Evolutionary conservation across 768 basidiomycete species (phyloP).

Genomic region (Lyophyllum shimeji): DNA sequence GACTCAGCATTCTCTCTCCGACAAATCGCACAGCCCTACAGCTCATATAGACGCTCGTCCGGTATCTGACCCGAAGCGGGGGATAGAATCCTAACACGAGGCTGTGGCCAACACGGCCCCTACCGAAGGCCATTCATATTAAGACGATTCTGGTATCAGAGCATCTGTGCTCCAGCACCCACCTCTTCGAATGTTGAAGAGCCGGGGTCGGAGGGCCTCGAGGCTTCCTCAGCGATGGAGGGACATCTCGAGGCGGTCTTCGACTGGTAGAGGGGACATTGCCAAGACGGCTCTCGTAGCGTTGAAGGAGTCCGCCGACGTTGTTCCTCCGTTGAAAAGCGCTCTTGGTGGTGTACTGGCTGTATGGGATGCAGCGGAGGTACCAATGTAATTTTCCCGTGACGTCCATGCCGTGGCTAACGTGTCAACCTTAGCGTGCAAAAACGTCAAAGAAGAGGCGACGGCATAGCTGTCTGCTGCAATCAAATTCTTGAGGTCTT

Average conservation of each 20-base stretch:
- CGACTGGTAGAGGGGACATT: background rate
- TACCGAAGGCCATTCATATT: too few relatives aligned
- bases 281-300: background rate
- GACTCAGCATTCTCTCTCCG: too few relatives aligned
- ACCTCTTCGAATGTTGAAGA: too few relatives aligned
- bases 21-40: too few relatives aligned
- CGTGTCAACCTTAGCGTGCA: background rate
- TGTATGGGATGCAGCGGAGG: slow-evolving; percentile 4
- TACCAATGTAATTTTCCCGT: background rate
- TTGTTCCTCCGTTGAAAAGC: background rate
- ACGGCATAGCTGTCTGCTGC: background rate
- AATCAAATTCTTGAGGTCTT: background rate
- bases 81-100: too few relatives aligned
- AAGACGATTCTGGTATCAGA: too few relatives aligned
- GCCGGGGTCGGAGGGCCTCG: too few relatives aligned
- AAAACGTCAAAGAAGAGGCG: background rate
- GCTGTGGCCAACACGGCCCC: too few relatives aligned
- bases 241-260: background rate
- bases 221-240: too few relatives aligned
- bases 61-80: too few relatives aligned
- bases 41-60: too few relatives aligned
- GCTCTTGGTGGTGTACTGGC: background rate
- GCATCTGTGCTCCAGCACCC: too few relatives aligned
- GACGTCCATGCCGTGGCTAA: background rate
- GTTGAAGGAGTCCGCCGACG: background rate